Evolutionary conservation across 176 grass and related monocot species (phyloP).

Genomic region (Puya raimondii): DNA sequence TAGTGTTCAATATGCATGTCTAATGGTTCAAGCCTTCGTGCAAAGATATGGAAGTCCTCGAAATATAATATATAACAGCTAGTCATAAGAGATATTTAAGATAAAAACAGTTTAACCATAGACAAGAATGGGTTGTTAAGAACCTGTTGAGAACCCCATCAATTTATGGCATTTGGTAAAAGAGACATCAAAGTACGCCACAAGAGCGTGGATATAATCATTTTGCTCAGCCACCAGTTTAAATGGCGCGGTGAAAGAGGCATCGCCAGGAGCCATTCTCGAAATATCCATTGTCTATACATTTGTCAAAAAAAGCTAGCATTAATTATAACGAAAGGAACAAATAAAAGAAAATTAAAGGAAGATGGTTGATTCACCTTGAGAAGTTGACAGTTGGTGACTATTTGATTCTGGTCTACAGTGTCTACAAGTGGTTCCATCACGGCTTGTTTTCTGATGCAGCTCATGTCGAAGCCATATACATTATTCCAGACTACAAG

Average conservation of each 20-base stretch:
- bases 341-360: neutral
- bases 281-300: slow-evolving; percentile 92
- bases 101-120: no score
- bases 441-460: slow-evolving; percentile 96
- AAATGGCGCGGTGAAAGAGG: slow-evolving; percentile 82
- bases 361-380: slow-evolving; percentile 34
- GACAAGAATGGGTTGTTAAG: neutral
- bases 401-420: slow-evolving; percentile 76
- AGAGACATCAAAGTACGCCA: slow-evolving; percentile 87
- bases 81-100: no score
- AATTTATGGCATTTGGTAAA: slow-evolving; percentile 92
- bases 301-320: slow-evolving; percentile 8
- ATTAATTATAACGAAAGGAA: neutral
- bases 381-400: slow-evolving; percentile 77
- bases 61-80: neutral
- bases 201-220: slow-evolving; percentile 91
- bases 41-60: neutral
- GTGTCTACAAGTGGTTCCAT: slow-evolving; percentile 92
- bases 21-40: neutral
- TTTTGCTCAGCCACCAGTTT: slow-evolving; percentile 78
- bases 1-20: neutral
- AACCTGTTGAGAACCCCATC: slow-evolving; percentile 93
- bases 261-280: slow-evolving; percentile 77
- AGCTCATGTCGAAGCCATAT: slow-evolving; percentile 98
- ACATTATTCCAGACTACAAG: slow-evolving; percentile 85